Base-by-base conservation (phyloP, 148 eudicot species). In the Fagopyrum tataricum region DNA sequence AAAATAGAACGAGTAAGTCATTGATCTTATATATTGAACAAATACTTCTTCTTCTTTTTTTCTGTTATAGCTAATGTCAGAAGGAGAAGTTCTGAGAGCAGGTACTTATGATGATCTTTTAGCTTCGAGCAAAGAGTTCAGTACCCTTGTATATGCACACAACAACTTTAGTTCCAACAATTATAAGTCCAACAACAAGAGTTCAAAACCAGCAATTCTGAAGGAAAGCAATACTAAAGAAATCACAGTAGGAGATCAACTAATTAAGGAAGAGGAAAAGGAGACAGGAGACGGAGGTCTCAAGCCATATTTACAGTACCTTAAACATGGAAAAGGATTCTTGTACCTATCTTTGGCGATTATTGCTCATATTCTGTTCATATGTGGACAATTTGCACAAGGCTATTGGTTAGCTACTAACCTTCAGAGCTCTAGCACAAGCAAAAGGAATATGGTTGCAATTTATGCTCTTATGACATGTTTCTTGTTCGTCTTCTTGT, bases 251-350 rank as follows among this genome's bases (percentile, higher is more conserved):
- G 82, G 80, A 51, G 89, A 86, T 67, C 89, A 85, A 44, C 70
- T 89, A 62, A 84, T 86, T 48, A 79, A 87, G 64, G 58, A 78
- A 62, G 94, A 89, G 78, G 91, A 82, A 73, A 79, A 83, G 78
- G 96, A 86, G 73, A 77, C 52, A 20, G 96, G 96, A 73, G 80
- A 83, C 72, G 82, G 47, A 15, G 88, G 90, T 49, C 67, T 80
- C 18, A 84, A 78, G 74, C 90, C 91, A 7, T 90, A 87, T 72
- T 18, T 79, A 4, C 82, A 85, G 44, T 90, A 90, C 74, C 62
- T 90, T 46, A 79, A 76, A 31, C 83, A 86, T 61, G 82, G 76
- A 71, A 81, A 76, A 72, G 86, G 91, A 49, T 79, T 69, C 79
- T 76, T 86, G 44, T 83, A 76, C 67, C 72, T 82, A 61, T 74